Base-by-base conservation (phyloP, 768 basidiomycete species). In the Gloeopeniophorella convolvens region DNA sequence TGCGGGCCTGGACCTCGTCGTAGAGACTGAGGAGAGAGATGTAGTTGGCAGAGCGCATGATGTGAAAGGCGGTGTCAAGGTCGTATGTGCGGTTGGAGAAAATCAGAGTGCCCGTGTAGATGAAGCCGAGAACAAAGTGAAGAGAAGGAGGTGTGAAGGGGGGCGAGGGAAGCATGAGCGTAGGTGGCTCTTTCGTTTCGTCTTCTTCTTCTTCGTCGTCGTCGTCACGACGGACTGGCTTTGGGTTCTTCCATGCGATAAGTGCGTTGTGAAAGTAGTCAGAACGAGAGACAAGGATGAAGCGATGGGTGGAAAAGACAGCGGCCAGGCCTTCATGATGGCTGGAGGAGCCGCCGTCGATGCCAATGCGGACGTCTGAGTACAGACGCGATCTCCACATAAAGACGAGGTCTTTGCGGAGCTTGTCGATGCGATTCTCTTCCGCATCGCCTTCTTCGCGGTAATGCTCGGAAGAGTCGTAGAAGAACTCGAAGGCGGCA, bases 321-420 rank as follows among this genome's bases (percentile, higher is more conserved):
- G 85, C 85, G 1, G 85, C 91, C 1, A 83, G 77, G 47, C 72
- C 77, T 49, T 87, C 84, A 48, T 82, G 80, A 48, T 77, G 76
- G 1, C 74, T 63, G 1, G 81, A 78, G 1, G 78, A 81, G 50
- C 75, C 80, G 41, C 83, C 83, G 0, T 80, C 78, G 53, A 94
- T 77, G 0, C 84, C 76, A 47, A 98, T 83, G 45, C 85, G 80
- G 20, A 95, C 80, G 66, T 98, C 95, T 2, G 91, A 89, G 64
- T 93, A 98, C 15, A 98, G 80, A 42, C 92, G 82, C 11, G 87
- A 89, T 27, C 95, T 72, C 95, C 94, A 97, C 91, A 93, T 95
- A 72, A 85, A 96, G 20, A 94, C 88, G 24, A 96, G 75, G 62
- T 97, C 95, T 66, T 91, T 90, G 53, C 90, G 80, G 9, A 96